Evolutionary conservation across 1,139 yeast species (phyloP).

Genomic region (Pneumocystis sp.): DNA sequence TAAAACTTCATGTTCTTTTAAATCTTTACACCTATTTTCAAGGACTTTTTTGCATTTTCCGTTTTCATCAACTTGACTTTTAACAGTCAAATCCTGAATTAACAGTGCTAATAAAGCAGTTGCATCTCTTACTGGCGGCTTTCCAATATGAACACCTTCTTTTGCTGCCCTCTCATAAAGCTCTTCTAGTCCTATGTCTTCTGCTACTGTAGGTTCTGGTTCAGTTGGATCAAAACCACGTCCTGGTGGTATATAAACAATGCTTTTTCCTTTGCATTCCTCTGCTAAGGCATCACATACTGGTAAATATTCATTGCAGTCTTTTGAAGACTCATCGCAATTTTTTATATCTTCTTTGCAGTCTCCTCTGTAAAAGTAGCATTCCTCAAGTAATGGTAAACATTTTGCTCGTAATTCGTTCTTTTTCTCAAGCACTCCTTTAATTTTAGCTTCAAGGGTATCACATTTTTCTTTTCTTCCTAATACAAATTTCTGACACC

Average conservation of each 20-base stretch:
- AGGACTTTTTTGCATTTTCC: too few species aligned
- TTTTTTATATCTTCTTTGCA: not conserved
- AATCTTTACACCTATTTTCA: too few species aligned
- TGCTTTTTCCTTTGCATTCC: not conserved
- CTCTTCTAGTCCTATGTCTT: not conserved
- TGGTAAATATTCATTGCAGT: not conserved
- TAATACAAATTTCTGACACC: not conserved
- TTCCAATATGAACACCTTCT: not conserved
- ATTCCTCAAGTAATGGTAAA: too few species aligned
- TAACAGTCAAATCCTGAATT: not conserved
- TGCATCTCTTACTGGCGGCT: not conserved
- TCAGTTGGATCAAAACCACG: not conserved
- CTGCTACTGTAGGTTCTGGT: not conserved
- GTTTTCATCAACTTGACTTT: not conserved
- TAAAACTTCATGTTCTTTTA: too few species aligned
- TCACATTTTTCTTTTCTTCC: not conserved
- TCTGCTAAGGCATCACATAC: not conserved
- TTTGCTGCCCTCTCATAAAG: not conserved
- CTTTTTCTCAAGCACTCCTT: not conserved
- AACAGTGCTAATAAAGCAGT: not conserved
- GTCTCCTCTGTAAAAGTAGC: too few species aligned
- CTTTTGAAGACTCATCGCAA: not conserved
- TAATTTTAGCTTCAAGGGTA: not conserved
- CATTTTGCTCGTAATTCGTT: not conserved
- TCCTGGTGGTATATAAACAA: not conserved